Evolutionary conservation across 164 flowering plant species (phyloP), one percentile per base, ranked within the genome.

Genomic region (Sedum album): DNA sequence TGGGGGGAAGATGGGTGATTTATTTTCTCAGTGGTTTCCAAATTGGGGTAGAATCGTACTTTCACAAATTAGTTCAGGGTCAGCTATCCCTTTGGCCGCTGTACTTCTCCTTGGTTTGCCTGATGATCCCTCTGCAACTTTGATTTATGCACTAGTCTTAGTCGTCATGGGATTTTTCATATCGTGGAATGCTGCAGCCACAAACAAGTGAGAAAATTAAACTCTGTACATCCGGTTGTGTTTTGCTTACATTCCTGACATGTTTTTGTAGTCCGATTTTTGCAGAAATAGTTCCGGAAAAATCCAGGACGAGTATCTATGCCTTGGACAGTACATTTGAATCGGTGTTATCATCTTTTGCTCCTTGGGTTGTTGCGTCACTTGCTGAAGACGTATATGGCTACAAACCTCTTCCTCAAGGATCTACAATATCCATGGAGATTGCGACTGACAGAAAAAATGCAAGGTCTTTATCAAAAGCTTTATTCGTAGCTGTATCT

Each of bases 271-370:
- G 96, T 79, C 96, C 98, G 20, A 93, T 90, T 76, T 90, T 89
- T 81, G 98, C 98, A 71, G 98, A 93, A 77, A 89, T 93, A 70
- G 98, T 93, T 70, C 96, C 96, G 0, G 89, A 85, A 80, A 86
- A 76, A 70, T 87, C 96, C 49, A 75, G 98, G 67, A 88, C 97
- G 41, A 89, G 88, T 73, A 84, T 93, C 69, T 93, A 93, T 78
- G 98, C 96, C 5, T 69, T 93, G 78, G 96, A 93, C 76, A 80
- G 88, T 55, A 89, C 96, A 13, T 89, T 93, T 61, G 98, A 90
- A 78, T 84, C 96, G 31, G 73, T 90, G 62, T 74, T 93, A 11
- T 81, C 98, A 73, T 93, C 98, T 26, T 93, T 93, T 82, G 96
- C 98, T 69, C 98, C 98, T n/a, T 93, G 96, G 6, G 72, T 86